phyloP scores from a whole-genome alignment of 2,329 filamentous ascomycete genomes.

The Microdochium paspali region DNA sequence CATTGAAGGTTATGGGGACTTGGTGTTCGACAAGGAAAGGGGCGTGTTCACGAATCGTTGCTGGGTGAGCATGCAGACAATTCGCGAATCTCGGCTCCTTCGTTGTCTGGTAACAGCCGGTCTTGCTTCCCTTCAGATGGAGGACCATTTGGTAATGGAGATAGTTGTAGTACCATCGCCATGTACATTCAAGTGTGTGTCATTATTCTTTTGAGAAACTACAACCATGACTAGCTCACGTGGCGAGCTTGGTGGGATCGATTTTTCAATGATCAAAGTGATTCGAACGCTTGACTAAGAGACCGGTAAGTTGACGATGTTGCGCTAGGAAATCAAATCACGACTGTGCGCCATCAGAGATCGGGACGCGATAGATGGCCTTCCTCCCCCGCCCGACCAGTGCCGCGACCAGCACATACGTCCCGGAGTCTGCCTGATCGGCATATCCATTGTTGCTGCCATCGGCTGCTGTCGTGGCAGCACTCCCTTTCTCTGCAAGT shows the following conservation, averaged over 20 bases:
- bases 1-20: not conserved
- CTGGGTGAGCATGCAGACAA: not conserved
- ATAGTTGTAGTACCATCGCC: too few species aligned
- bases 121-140: too few species aligned
- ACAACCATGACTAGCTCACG: too few species aligned
- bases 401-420: constrained; percentile 12
- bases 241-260: not conserved
- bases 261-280: not conserved
- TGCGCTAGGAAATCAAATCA: too few species aligned
- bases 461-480: not conserved
- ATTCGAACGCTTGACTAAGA: too few species aligned
- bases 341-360: too few species aligned
- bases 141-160: too few species aligned
- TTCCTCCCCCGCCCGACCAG: constrained; percentile 11
- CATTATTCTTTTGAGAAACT: too few species aligned
- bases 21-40: not conserved
- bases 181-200: too few species aligned
- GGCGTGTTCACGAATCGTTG: not conserved
- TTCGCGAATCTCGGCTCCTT: too few species aligned
- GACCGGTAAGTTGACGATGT: too few species aligned
- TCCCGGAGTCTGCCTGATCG: not conserved
- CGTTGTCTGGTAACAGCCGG: too few species aligned
- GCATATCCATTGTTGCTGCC: constrained; percentile 1
- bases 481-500: not conserved
- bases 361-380: constrained; percentile 10